Evolutionary conservation across 371 early-diverging fungal genomes (phyloP).

Genomic region (Haplosporangium sp.): DNA sequence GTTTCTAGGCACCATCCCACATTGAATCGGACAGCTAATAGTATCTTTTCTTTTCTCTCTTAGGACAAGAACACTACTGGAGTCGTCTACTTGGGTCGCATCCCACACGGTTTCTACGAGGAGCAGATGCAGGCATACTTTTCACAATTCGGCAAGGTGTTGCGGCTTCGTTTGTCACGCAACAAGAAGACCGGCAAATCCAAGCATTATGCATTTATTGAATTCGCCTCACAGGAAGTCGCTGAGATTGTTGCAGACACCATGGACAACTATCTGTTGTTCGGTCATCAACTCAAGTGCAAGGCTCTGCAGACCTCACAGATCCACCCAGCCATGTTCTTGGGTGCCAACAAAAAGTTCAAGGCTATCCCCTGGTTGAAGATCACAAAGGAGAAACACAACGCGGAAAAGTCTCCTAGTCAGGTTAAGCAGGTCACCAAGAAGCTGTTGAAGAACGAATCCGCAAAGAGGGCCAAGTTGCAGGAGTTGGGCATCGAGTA

Average conservation of each 20-base stretch:
- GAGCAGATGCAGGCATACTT: constrained; percentile 90
- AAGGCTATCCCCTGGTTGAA: constrained; percentile 67
- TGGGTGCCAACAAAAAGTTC: constrained; percentile 70
- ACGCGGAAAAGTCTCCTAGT: constrained; percentile 66
- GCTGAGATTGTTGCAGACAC: constrained; percentile 94
- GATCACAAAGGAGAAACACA: constrained; percentile 64
- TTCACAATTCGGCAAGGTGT: constrained; percentile 89
- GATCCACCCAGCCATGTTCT: constrained; percentile 79
- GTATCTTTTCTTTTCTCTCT: neutral
- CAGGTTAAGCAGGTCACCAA: constrained; percentile 56
- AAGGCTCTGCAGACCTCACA: constrained; percentile 61
- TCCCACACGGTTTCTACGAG: constrained; percentile 98
- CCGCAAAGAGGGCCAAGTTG: constrained; percentile 66
- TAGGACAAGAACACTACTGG: constrained; percentile 61
- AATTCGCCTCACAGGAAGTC: constrained; percentile 82
- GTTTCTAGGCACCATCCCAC: no score
- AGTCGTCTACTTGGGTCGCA: constrained; percentile 88
- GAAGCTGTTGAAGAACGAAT: constrained; percentile 64
- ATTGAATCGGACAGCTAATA: no score
- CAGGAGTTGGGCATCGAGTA: constrained; percentile 81
- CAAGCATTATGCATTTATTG: constrained; percentile 94
- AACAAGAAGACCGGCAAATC: constrained; percentile 91
- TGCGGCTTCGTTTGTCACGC: constrained; percentile 82
- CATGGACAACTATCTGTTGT: constrained; percentile 95
- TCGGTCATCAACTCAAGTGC: constrained; percentile 86